Percentiles rank a stretch among this genome's conserved stretches.
Conservation (phyloP, 306 rosid species). For the Acmispon strigosus region DNA sequence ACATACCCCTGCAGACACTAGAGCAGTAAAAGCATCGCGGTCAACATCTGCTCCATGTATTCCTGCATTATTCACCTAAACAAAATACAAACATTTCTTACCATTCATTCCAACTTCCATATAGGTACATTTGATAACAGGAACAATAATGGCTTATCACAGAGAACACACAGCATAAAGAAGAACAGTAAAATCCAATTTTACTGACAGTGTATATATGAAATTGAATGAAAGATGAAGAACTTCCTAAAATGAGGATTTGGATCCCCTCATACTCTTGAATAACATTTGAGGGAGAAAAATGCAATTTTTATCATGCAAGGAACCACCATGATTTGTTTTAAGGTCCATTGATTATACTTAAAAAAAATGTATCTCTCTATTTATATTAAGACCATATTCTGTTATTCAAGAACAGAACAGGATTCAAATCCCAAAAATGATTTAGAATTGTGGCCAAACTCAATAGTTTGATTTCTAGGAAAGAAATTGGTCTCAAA, state of each 20-base stretch:
- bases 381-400: neutral
- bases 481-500: too few species aligned
- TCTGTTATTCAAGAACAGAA: neutral
- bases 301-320: neutral
- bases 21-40: neutral
- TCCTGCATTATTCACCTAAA: constrained; percentile 36
- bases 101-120: neutral
- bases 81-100: neutral
- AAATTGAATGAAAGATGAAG: neutral
- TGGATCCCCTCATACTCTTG: neutral
- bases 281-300: neutral
- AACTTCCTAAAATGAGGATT: neutral
- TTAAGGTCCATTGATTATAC: neutral
- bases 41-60: neutral
- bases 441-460: neutral
- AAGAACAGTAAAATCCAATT: neutral
- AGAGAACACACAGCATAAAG: neutral
- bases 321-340: neutral
- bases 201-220: neutral
- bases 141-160: neutral
- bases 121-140: neutral
- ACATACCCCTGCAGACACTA: neutral
- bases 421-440: neutral
- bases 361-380: neutral
- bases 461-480: neutral